Evolutionary conservation across 208 protist species (phyloP).

Genomic region (Trypanosoma congolense): DNA sequence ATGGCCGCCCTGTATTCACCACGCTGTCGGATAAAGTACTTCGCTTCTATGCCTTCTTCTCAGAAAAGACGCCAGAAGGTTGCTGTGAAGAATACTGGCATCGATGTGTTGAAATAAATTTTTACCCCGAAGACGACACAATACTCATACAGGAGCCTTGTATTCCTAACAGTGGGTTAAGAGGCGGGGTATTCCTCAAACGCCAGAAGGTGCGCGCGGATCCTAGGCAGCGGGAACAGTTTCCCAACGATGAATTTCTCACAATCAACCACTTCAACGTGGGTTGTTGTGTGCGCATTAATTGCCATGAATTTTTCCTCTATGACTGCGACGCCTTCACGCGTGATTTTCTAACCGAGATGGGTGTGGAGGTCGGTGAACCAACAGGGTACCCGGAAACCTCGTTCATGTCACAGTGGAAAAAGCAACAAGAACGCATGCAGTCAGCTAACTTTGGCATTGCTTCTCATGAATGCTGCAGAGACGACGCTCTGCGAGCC

Average conservation of each 20-base stretch:
- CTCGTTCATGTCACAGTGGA: constrained; percentile 64
- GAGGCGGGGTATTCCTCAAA: constrained; percentile 90
- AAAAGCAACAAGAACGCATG: constrained; percentile 43
- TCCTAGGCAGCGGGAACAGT: constrained; percentile 68
- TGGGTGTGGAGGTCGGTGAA: constrained; percentile 64
- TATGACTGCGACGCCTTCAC: constrained; percentile 93
- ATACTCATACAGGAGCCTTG: constrained; percentile 90
- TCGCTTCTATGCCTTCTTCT: constrained; percentile 95
- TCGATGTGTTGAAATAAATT: constrained; percentile 86
- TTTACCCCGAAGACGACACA: constrained; percentile 93
- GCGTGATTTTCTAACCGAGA: constrained; percentile 75
- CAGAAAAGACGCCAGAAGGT: constrained; percentile 89
- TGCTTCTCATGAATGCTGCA: constrained; percentile 47
- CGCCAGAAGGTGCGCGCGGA: constrained; percentile 81
- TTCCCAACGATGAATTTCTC: constrained; percentile 83
- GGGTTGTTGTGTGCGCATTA: constrained; percentile 86
- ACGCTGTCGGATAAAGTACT: constrained; percentile 93
- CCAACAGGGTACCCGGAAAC: constrained; percentile 58
- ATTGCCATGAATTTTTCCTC: constrained; percentile 89
- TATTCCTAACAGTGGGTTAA: constrained; percentile 92
- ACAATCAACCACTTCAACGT: constrained; percentile 90
- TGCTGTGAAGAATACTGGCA: constrained; percentile 83
- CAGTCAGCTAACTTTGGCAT: constrained; percentile 53
- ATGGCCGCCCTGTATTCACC: constrained; percentile 34
- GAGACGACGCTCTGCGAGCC: constrained; percentile 65